Conservation (phyloP, 2,329 filamentous ascomycete species). For the Pseudocercospora macadamiae region DNA sequence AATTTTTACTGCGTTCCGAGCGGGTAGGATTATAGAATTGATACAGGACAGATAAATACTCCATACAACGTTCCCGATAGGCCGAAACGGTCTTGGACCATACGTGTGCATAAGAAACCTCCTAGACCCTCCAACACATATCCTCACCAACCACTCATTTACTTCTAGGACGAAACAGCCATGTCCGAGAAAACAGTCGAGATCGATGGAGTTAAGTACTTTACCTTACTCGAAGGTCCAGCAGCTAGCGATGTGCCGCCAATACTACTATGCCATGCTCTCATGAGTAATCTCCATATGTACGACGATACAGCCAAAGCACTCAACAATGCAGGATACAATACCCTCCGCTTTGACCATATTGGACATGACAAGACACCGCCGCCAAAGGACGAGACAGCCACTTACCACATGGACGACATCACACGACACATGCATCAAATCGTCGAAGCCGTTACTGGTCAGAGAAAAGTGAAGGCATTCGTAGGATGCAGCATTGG, state of each 20-base stretch:
- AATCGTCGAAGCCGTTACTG: conserved; percentile 23
- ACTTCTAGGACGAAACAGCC: no score
- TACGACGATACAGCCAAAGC: conserved; percentile 30
- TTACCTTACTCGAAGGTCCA: conserved; percentile 29
- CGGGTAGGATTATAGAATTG: neutral
- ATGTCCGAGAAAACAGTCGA: conserved; percentile 19
- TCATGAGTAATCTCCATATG: conserved; percentile 36
- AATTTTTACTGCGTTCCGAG: neutral
- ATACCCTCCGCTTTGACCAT: conserved; percentile 35
- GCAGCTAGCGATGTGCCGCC: conserved; percentile 7
- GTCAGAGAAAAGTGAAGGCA: conserved; percentile 23
- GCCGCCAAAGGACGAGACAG: conserved; percentile 8
- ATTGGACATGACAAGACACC: conserved; percentile 33
- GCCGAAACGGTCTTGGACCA: no score
- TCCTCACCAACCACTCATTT: no score
- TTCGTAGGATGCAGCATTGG: conserved; percentile 36
- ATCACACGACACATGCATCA: conserved; percentile 32
- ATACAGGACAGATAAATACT: neutral
- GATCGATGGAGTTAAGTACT: conserved; percentile 33
- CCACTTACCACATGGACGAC: conserved; percentile 29
- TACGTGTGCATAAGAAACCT: no score
- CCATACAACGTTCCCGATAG: neutral
- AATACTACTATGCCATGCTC: conserved; percentile 34
- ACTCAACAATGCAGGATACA: conserved; percentile 30
- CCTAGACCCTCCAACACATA: no score